Evolutionary conservation across 1,284 basidiomycete genomes (phyloP).

Genomic region (Cryptococcus amylolentus): DNA sequence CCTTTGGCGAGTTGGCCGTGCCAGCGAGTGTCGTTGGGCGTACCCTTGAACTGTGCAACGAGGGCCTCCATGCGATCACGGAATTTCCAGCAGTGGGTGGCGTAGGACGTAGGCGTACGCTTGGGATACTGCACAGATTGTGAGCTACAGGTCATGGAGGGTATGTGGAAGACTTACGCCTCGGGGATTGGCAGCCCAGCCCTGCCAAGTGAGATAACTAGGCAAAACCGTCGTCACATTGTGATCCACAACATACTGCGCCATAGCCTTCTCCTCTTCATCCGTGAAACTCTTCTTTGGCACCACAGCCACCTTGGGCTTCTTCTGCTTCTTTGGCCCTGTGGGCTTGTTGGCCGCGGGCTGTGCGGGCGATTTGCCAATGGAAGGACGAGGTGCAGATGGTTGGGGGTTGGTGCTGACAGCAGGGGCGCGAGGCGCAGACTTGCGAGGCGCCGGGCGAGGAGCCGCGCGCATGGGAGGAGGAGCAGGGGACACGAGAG

Average conservation of each 20-base stretch:
- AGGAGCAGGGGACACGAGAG: too few relatives aligned
- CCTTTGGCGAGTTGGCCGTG: background rate
- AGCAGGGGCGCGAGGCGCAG: background rate
- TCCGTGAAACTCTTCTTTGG: constrained; percentile 1
- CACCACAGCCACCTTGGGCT: background rate
- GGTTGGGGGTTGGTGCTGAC: too few relatives aligned
- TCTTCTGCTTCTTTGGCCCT: background rate
- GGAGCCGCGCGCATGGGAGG: background rate
- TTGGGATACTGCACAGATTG: background rate
- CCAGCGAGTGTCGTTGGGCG: background rate
- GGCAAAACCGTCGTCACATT: background rate
- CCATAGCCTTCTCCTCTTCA: constrained; percentile 12
- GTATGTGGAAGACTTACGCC: constrained; percentile 4
- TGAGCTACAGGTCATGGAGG: background rate
- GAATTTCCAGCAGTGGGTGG: constrained; percentile 1
- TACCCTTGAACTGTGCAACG: background rate
- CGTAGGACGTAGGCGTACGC: constrained; percentile 1
- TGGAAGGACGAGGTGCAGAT: too few relatives aligned
- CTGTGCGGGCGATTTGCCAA: too few relatives aligned
- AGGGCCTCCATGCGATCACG: constrained; percentile 3
- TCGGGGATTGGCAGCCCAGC: constrained; percentile 8
- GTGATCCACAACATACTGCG: constrained; percentile 2
- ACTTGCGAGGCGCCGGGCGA: background rate
- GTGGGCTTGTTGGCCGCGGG: background rate
- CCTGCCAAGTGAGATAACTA: background rate